These are phyloP conservation scores for Aspergillus oerlinghausenensis DNA, from an alignment of 2,329 filamentous ascomycete genomes.

Conservation along the genomic window DNA sequence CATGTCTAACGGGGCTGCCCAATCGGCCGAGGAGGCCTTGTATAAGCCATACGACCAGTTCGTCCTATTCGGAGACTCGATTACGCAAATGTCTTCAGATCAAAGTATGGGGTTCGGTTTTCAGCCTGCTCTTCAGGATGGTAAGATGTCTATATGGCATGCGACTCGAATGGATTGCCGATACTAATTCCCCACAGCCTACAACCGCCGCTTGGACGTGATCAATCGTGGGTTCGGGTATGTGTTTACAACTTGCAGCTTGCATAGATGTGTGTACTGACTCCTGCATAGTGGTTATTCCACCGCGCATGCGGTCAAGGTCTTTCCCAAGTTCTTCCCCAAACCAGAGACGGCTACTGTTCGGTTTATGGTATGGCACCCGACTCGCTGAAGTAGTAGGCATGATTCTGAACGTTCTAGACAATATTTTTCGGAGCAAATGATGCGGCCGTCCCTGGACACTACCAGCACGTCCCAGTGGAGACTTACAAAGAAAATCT, in stretches of 20 bases:
- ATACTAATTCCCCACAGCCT: slow-evolving; percentile 49
- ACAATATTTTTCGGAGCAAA: slow-evolving; percentile 85
- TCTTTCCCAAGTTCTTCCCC: slow-evolving; percentile 68
- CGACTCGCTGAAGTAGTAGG: slow-evolving; percentile 1
- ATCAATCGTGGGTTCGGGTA: slow-evolving; percentile 78
- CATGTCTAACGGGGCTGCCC: background rate
- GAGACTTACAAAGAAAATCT: slow-evolving; percentile 71
- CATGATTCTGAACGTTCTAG: slow-evolving; percentile 37
- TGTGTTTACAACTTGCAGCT: slow-evolving; percentile 3
- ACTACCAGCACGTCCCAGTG: slow-evolving; percentile 73
- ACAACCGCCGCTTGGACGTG: slow-evolving; percentile 73
- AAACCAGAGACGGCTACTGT: slow-evolving; percentile 51
- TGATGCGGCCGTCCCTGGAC: slow-evolving; percentile 68
- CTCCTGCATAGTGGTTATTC: slow-evolving; percentile 64
- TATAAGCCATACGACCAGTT: slow-evolving; percentile 61
- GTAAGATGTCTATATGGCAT: slow-evolving; percentile 39
- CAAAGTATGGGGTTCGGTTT: slow-evolving; percentile 68
- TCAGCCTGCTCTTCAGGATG: slow-evolving; percentile 63
- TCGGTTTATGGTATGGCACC: slow-evolving; percentile 38
- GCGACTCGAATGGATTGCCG: background rate
- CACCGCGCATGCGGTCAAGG: slow-evolving; percentile 65
- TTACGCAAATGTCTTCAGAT: slow-evolving; percentile 66
- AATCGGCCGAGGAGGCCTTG: slow-evolving; percentile 2
- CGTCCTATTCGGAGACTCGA: slow-evolving; percentile 84
- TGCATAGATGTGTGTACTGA: slow-evolving; percentile 8